Percentiles rank a stretch among this genome's conserved stretches.
These are phyloP conservation scores for Nothopassalora personata DNA, from an alignment of 2,329 filamentous ascomycete species.

Conservation along the genomic window DNA sequence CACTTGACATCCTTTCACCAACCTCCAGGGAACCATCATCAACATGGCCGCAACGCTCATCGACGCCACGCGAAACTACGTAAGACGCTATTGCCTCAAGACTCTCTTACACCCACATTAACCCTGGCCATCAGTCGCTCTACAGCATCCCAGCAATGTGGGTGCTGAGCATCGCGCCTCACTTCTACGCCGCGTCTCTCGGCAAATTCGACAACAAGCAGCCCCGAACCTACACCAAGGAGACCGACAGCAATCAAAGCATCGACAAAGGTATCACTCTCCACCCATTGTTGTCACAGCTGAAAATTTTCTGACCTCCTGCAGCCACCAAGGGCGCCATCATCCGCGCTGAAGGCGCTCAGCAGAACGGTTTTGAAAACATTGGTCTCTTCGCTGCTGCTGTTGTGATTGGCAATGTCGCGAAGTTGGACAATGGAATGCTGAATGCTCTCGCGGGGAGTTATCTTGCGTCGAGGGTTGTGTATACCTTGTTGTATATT, in stretches of 20 bases:
- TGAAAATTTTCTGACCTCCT: not conserved
- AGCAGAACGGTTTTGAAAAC: constrained; percentile 38
- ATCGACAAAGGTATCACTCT: constrained; percentile 13
- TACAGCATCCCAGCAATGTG: constrained; percentile 31
- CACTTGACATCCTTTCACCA: not conserved
- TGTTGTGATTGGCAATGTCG: constrained; percentile 36
- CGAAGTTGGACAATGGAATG: constrained; percentile 27
- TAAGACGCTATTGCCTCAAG: not conserved
- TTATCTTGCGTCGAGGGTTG: constrained; percentile 26
- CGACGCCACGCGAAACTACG: constrained; percentile 1
- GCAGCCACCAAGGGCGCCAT: constrained; percentile 33
- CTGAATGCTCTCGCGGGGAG: constrained; percentile 26
- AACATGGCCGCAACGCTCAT: not conserved
- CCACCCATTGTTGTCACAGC: not conserved
- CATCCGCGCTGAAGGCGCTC: constrained; percentile 35
- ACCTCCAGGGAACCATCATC: not conserved
- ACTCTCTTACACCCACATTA: not conserved
- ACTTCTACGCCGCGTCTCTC: constrained; percentile 29
- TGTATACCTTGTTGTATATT: constrained; percentile 30
- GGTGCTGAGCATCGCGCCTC: constrained; percentile 32
- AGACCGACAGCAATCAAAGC: constrained; percentile 8
- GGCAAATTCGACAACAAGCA: constrained; percentile 16
- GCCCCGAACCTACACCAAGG: constrained; percentile 12
- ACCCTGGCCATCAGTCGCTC: constrained; percentile 13
- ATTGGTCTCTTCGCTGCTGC: constrained; percentile 37